Base-by-base conservation (phyloP, 2,329 filamentous ascomycete genomes). In the Amauroascus niger region DNA sequence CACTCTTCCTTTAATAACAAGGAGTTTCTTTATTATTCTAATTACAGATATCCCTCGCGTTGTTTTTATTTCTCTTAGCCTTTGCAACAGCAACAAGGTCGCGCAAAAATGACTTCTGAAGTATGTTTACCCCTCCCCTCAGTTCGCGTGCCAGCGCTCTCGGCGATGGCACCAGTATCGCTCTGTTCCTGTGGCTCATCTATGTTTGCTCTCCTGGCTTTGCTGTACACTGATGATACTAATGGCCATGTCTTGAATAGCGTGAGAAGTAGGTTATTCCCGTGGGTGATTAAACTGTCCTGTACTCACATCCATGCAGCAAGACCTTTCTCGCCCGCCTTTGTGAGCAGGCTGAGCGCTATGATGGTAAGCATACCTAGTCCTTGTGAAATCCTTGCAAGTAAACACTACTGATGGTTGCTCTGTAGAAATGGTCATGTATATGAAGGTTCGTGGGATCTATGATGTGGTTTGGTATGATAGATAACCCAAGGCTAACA, bases 241-340 rank as follows among this genome's bases (percentile, higher is more conserved):
- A 57, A 68, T 65, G 26, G 57, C 43, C 53, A 48, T 67, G 32
- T 55, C 30, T 53, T 64, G 62, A 63, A 58, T 71, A 85, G 82
- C 82, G 82, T 78, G 82, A 85, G 75, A 85, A 79, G 82, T 85
- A 82, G 67, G 64, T 49, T 33, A 35, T 49, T 35, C 32, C 22
- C 45, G n/a, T n/a, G n/a, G n/a, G n/a, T n/a, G n/a, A 24, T 54
- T 20, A 22, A 11, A 13, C 24, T 20, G 14, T 53, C 26, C 13
- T 54, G 26, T 47, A 66, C 69, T 76, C 63, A 77, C 68, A 54
- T 43, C 57, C 59, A 57, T 61, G 37, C 74, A 95, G 89, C 86
- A 97, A 97, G 86, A 97, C 93, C 72, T 97, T 97, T 83, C 88
- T 97, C 75, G 93, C 93, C 76, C 86, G 93, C 79, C 89, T 98